Base-by-base conservation (phyloP, 2,329 filamentous ascomycete species). In the Mollisia scopiformis region DNA sequence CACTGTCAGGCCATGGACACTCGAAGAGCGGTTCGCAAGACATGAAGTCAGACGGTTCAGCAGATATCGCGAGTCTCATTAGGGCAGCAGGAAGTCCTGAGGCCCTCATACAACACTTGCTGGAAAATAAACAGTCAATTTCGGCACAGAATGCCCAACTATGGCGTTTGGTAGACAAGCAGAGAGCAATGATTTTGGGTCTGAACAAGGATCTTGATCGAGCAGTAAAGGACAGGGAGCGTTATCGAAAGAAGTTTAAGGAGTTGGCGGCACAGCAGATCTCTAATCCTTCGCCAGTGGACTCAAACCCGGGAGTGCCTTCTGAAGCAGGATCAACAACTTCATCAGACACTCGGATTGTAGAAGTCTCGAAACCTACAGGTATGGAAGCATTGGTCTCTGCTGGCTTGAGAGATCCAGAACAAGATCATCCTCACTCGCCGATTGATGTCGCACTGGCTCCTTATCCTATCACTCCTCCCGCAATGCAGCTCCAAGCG, bases 121-220 rank as follows among this genome's bases (percentile, higher is more conserved):
- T 97, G 65, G 96, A 91, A 73, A 95, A 99, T 73, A 98, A 97
- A 75, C 88, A 94, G 65, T 90, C 92, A 52, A 90, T 93, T 57
- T 86, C 91, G 5, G 89, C 92, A 68, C 95, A 98, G 73, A 98
- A 98, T 73, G 82, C 88, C 19, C 94, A 99, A 74, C 79, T 99
- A 70, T 99, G 95, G 95, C 89, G 93, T 54, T 79, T 99, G 50
- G 93, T 99, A 53, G 94, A 98, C 75, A 98, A 99, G 79, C 95
- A 99, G 76, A 85, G 94, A 64, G 88, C 92, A 16, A 93, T 99
- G 88, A 93, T 99, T 57, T 77, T 97, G 21, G 94, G 93, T 7
- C 82, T 99, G 64, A 97, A 98, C 73, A 96, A 95, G 75, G 95
- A 99, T 73, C 80, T 99, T 13, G 94, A 98, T 75, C 87, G 91